phyloP scores from a whole-genome alignment of 2,329 filamentous ascomycete genomes.

The Fusarium mundagurra region DNA sequence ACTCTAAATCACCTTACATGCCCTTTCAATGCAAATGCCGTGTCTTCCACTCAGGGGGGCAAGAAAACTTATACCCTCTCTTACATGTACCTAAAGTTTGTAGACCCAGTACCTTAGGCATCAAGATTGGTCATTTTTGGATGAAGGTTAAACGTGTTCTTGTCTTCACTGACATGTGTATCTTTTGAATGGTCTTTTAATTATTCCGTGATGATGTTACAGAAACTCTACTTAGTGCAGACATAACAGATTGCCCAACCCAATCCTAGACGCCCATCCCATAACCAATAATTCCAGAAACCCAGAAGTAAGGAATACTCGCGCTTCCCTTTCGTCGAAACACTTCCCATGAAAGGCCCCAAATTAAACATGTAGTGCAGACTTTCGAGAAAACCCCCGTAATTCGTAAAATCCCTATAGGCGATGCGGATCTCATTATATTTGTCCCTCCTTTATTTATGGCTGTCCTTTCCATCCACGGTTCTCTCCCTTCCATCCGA shows the following conservation, averaged over 20 bases:
- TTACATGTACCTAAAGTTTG: not conserved
- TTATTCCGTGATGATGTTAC: slow-evolving; percentile 20
- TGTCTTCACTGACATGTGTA: not conserved
- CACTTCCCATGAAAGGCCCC: slow-evolving; percentile 1
- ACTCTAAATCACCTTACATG: not conserved
- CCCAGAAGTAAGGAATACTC: slow-evolving; percentile 16
- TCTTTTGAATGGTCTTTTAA: slow-evolving; percentile 1
- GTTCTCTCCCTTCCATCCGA: slow-evolving; percentile 44
- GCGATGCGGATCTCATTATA: not conserved
- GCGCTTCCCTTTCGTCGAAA: not conserved
- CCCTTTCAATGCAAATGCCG: not conserved
- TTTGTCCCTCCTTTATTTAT: slow-evolving; percentile 4
- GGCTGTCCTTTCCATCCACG: slow-evolving; percentile 40
- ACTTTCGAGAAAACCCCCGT: slow-evolving; percentile 8
- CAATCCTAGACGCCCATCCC: slow-evolving; percentile 33
- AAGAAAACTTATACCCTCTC: not conserved
- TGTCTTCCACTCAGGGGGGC: not conserved
- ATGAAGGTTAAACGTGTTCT: not conserved
- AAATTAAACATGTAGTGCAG: not conserved
- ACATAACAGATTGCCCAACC: slow-evolving; percentile 35
- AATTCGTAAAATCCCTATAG: slow-evolving; percentile 17
- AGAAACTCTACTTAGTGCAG: slow-evolving; percentile 32
- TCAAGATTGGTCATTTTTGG: not conserved
- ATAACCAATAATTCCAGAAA: slow-evolving; percentile 31
- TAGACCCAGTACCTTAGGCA: not conserved